These are phyloP conservation scores for Aspergillus conjunctus DNA, from an alignment of 495 filamentous ascomycete genomes.

Conservation along the genomic window DNA sequence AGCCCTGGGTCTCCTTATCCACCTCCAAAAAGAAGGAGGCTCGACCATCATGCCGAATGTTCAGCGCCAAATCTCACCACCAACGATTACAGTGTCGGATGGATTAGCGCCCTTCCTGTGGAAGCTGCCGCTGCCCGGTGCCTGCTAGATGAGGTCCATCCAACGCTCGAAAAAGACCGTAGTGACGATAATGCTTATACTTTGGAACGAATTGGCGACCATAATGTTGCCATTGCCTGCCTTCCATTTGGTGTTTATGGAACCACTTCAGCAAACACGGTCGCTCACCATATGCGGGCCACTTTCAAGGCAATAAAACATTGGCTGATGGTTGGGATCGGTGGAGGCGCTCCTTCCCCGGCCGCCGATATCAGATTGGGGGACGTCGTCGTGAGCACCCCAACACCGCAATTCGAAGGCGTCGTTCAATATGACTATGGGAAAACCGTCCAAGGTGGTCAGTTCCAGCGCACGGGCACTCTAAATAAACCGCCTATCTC, in stretches of 20 bases:
- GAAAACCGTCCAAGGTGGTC: conserved; percentile 29
- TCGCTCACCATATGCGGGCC: conserved; percentile 25
- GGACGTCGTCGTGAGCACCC: conserved; percentile 39
- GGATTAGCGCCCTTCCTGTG: conserved; percentile 35
- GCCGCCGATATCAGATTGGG: conserved; percentile 37
- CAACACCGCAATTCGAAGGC: conserved; percentile 21
- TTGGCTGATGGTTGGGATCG: conserved; percentile 40
- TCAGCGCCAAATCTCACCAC: no score
- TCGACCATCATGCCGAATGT: no score
- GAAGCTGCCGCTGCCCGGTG: conserved; percentile 31
- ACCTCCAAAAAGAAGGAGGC: no score
- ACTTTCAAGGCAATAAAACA: conserved; percentile 29
- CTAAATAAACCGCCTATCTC: conserved; percentile 37
- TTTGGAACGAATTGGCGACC: conserved; percentile 30
- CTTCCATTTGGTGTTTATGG: conserved; percentile 30
- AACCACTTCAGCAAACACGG: conserved; percentile 28
- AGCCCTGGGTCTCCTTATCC: no score
- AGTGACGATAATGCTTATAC: conserved; percentile 35
- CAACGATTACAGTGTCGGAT: conserved; percentile 34
- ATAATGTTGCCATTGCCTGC: conserved; percentile 40
- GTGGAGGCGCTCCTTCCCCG: conserved; percentile 34
- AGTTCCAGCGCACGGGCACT: conserved; percentile 37
- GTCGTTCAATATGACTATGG: conserved; percentile 43
- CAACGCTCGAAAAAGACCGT: conserved; percentile 12
- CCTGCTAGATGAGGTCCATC: conserved; percentile 36